Conservation (phyloP, 75 land plant species). For the Pinus tabuliformis region DNA sequence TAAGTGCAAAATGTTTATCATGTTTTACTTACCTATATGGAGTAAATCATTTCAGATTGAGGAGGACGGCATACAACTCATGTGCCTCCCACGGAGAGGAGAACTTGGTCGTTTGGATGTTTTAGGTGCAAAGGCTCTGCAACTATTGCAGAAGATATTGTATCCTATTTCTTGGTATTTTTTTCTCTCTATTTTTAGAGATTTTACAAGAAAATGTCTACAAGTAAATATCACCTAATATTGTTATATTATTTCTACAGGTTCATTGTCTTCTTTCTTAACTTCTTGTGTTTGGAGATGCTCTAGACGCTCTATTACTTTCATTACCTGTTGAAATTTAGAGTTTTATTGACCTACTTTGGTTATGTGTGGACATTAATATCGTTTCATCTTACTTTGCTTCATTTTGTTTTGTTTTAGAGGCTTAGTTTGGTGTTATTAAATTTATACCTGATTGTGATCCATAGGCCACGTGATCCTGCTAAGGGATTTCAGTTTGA, state of each 20-base stretch:
- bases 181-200: neutral
- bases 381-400: neutral
- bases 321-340: no score
- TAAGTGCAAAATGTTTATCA: neutral
- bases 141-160: constrained; percentile 58
- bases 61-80: constrained; percentile 23
- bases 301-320: no score
- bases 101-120: constrained; percentile 73
- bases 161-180: constrained; percentile 52
- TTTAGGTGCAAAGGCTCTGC: constrained; percentile 52
- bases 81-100: constrained; percentile 54
- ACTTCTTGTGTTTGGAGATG: no score
- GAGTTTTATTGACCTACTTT: no score
- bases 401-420: neutral
- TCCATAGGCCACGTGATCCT: neutral
- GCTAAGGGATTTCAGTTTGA: neutral
- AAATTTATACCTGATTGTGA: neutral
- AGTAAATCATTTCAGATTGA: constrained; percentile 19
- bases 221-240: neutral
- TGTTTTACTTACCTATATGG: constrained; percentile 4
- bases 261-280: no score
- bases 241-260: neutral
- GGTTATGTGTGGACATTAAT: neutral
- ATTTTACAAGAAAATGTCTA: constrained; percentile 4
- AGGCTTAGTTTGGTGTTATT: neutral